Evolutionary conservation across 495 filamentous ascomycete genomes (phyloP).

Genomic region (Xylona heveae): DNA sequence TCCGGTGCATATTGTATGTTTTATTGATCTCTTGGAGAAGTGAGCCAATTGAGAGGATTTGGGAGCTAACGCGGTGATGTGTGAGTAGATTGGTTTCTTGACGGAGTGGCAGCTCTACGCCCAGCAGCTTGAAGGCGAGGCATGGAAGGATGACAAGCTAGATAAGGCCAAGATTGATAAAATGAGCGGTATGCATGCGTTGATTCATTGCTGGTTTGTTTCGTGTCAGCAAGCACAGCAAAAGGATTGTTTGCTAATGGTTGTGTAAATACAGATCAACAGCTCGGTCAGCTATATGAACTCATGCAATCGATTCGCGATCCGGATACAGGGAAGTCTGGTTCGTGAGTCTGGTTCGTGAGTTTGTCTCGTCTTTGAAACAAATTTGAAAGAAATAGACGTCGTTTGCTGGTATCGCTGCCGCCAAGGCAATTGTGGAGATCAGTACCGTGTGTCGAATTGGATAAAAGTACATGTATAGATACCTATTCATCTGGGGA

Average conservation of each 20-base stretch:
- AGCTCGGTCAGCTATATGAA: slow-evolving; percentile 83
- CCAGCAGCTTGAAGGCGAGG: slow-evolving; percentile 68
- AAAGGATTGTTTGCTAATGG: slow-evolving; percentile 5
- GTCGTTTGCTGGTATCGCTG: not conserved
- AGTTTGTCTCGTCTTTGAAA: not conserved
- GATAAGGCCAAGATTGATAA: slow-evolving; percentile 66
- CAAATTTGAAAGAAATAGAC: not conserved
- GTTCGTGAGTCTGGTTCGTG: slow-evolving; percentile 11
- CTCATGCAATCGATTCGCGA: slow-evolving; percentile 74
- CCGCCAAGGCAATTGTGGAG: not conserved
- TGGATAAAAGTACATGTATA: no score
- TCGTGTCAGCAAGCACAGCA: no score
- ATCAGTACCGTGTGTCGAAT: no score
- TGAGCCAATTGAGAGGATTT: not conserved
- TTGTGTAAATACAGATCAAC: slow-evolving; percentile 42
- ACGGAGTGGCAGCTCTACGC: slow-evolving; percentile 94
- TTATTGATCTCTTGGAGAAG: not conserved
- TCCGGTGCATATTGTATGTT: slow-evolving; percentile 67
- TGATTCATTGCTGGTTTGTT: slow-evolving; percentile 3
- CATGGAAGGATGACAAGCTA: slow-evolving; percentile 59
- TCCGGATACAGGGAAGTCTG: slow-evolving; percentile 34
- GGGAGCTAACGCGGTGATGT: not conserved
- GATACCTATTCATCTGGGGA: no score
- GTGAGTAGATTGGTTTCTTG: slow-evolving; percentile 65
- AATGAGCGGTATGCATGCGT: slow-evolving; percentile 62